Percentiles rank a stretch among this genome's conserved stretches.
These are phyloP conservation scores for Vigna mungo DNA, from an alignment of 306 rosid genomes.

Conservation along the genomic window DNA sequence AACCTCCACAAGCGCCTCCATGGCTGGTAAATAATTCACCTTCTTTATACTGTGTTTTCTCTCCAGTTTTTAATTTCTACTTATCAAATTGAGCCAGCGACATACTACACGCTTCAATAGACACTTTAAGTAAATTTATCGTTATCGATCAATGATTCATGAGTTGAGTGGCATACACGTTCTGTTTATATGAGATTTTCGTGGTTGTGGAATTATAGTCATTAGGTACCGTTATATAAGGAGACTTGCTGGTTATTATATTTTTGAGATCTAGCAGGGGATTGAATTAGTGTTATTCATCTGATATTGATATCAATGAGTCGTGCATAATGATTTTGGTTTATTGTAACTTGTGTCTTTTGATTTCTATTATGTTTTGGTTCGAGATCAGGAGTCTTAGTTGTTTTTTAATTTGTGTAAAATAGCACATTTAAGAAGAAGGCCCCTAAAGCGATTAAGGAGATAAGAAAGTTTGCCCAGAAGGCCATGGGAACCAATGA, in stretches of 20 bases:
- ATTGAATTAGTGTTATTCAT: neutral
- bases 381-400: neutral
- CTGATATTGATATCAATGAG: neutral
- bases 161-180: neutral
- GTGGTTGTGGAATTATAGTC: neutral
- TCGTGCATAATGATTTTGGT: neutral
- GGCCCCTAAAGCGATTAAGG: conserved; percentile 96
- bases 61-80: neutral
- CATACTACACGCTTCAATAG: neutral
- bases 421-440: conserved; percentile 95
- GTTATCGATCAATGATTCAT: neutral
- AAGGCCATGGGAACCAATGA: conserved; percentile 93
- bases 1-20: conserved; percentile 94
- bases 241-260: no score
- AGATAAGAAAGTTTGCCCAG: conserved; percentile 91
- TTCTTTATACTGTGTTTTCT: neutral
- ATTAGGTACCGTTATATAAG: neutral
- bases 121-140: no score
- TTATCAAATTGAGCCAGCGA: neutral
- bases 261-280: neutral
- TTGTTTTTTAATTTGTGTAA: conserved; percentile 1
- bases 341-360: neutral
- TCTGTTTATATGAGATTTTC: neutral
- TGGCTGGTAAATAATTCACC: conserved; percentile 66
- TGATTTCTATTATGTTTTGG: neutral